A percentile compares a stretch with the other conserved stretches of the same genome.
Evolutionary conservation across 2,329 filamentous ascomycete species (phyloP).

Genomic region (Pestalotiopsis sp.): DNA sequence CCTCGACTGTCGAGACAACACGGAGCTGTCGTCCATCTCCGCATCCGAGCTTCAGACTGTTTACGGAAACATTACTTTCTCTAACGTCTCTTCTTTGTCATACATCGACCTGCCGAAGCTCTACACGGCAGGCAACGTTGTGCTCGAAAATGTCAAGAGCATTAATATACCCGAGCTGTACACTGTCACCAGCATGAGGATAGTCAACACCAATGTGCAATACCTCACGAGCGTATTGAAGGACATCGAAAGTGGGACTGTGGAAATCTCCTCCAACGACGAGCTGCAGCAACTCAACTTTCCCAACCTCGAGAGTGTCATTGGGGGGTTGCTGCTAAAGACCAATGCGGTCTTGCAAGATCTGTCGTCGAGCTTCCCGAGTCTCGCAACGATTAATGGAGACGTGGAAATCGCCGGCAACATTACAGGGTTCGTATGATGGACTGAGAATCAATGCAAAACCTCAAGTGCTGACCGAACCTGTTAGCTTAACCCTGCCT

Average conservation of each 20-base stretch:
- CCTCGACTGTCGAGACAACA: background rate
- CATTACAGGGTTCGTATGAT: background rate
- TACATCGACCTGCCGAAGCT: background rate
- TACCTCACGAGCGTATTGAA: background rate
- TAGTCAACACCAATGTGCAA: background rate
- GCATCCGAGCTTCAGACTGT: background rate
- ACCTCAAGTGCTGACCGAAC: background rate
- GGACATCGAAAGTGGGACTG: background rate
- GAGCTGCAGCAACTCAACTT: background rate
- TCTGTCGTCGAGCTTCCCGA: background rate
- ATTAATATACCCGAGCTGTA: constrained; percentile 3
- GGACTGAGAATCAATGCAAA: too few relatives aligned
- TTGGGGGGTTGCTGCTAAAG: background rate
- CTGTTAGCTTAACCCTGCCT: background rate
- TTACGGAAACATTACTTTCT: background rate
- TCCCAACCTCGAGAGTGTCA: background rate
- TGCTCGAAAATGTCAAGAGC: constrained; percentile 1
- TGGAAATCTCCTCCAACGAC: background rate
- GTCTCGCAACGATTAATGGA: background rate
- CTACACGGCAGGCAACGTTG: background rate
- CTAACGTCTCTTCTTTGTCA: background rate
- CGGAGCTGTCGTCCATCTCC: background rate
- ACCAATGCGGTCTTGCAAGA: background rate
- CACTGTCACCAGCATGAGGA: background rate
- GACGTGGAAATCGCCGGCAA: background rate